These are phyloP conservation scores for Fusarium bulbicola DNA, from an alignment of 2,329 filamentous ascomycete genomes.

Conservation along the genomic window DNA sequence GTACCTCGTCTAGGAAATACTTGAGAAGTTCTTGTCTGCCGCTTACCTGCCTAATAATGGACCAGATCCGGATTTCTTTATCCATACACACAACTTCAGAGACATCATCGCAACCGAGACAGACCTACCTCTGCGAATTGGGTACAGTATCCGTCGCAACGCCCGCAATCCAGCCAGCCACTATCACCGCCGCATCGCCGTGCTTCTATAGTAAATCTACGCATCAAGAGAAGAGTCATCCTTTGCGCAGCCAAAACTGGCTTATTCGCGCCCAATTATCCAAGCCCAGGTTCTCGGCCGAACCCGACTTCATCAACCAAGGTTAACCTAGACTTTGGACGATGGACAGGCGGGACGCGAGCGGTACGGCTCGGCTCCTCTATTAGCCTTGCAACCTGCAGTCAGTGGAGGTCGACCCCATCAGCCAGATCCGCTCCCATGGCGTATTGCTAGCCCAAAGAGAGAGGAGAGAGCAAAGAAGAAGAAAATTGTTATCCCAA, in stretches of 20 bases:
- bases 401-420: constrained; percentile 16
- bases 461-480: not conserved
- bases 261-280: not conserved
- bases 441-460: constrained; percentile 11
- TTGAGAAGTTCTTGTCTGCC: not conserved
- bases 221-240: not conserved
- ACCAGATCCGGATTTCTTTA: constrained; percentile 17
- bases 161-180: constrained; percentile 17
- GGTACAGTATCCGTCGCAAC: constrained; percentile 5
- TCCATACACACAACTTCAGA: constrained; percentile 4
- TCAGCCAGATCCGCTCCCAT: constrained; percentile 23
- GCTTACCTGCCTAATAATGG: not conserved
- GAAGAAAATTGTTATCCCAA: not conserved
- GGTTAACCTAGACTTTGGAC: constrained; percentile 26
- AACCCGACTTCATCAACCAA: constrained; percentile 18
- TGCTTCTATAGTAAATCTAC: not conserved
- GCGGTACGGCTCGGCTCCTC: constrained; percentile 40
- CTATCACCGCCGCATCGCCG: not conserved
- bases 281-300: constrained; percentile 21
- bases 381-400: constrained; percentile 35
- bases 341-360: constrained; percentile 31
- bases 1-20: not conserved
- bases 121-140: not conserved
- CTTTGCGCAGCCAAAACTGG: constrained; percentile 8
- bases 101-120: constrained; percentile 3